Evolutionary conservation across 306 rosid species (phyloP).

Genomic region (Canavalia ensiformis): DNA sequence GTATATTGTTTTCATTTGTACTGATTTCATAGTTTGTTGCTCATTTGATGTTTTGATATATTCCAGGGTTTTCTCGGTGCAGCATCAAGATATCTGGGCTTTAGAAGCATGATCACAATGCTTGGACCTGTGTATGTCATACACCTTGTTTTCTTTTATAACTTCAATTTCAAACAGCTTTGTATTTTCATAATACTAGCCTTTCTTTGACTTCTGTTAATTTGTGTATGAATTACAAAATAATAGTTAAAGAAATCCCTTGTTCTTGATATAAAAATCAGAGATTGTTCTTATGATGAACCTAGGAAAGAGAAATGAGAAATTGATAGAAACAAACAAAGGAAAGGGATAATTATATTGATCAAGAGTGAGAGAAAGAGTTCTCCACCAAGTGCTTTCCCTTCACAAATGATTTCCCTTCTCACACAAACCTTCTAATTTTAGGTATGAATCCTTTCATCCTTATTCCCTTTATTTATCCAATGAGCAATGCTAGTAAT

Average conservation of each 20-base stretch:
- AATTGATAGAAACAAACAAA: not conserved
- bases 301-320: not conserved
- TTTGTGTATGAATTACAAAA: conserved; percentile 11
- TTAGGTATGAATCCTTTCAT: not conserved
- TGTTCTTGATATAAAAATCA: not conserved
- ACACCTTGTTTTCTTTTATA: conserved; percentile 43
- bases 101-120: conserved; percentile 85
- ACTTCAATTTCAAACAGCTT: conserved; percentile 38
- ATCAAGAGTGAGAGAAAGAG: not conserved
- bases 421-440: not conserved
- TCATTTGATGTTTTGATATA: conserved; percentile 39
- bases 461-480: not conserved
- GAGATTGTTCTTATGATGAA: not conserved
- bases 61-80: conserved; percentile 90
- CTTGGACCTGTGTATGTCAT: conserved; percentile 90
- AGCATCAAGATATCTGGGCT: conserved; percentile 88
- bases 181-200: conserved; percentile 14
- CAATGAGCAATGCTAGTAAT: not conserved
- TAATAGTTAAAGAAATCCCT: conserved; percentile 6
- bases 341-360: not conserved
- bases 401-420: not conserved
- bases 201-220: conserved; percentile 33
- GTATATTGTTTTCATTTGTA: not conserved
- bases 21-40: conserved; percentile 37
- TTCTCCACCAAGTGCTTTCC: not conserved